A percentile compares a stretch with the other conserved stretches of the same genome.
Evolutionary conservation across 345 rosid genomes (phyloP).

Genomic region (Heritiera littoralis): DNA sequence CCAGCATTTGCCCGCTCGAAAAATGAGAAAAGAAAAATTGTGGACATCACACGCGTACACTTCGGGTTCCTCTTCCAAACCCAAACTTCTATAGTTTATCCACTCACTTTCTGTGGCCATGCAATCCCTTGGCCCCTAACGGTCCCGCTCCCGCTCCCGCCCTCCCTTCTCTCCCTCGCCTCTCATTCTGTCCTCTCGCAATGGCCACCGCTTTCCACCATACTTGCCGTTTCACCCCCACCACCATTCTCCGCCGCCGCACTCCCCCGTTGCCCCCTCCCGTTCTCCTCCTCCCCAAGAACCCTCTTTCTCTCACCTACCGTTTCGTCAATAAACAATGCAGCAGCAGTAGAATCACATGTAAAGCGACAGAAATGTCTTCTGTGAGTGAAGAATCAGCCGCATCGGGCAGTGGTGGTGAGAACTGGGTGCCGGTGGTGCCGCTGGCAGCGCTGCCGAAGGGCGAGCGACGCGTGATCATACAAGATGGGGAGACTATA

Average conservation of each 20-base stretch:
- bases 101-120: constrained; percentile 23
- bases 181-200: background rate
- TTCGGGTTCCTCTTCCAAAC: background rate
- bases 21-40: background rate
- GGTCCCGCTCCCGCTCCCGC: background rate
- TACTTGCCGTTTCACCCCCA: constrained; percentile 7
- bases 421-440: constrained; percentile 90
- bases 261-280: constrained; percentile 26
- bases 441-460: constrained; percentile 82
- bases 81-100: constrained; percentile 5
- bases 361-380: constrained; percentile 70
- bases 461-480: constrained; percentile 85
- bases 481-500: constrained; percentile 80
- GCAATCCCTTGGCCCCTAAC: background rate
- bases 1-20: no score
- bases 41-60: constrained; percentile 4
- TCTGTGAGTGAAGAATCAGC: constrained; percentile 43
- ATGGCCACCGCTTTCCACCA: constrained; percentile 20
- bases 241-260: constrained; percentile 12
- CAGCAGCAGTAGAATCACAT: constrained; percentile 26
- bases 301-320: constrained; percentile 23
- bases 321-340: constrained; percentile 24
- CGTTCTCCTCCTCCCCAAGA: constrained; percentile 5
- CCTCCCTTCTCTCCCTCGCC: background rate
- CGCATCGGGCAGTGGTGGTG: constrained; percentile 38